Evolutionary conservation across 2,329 filamentous ascomycete species (phyloP).

Genomic region (Fusarium secorum): DNA sequence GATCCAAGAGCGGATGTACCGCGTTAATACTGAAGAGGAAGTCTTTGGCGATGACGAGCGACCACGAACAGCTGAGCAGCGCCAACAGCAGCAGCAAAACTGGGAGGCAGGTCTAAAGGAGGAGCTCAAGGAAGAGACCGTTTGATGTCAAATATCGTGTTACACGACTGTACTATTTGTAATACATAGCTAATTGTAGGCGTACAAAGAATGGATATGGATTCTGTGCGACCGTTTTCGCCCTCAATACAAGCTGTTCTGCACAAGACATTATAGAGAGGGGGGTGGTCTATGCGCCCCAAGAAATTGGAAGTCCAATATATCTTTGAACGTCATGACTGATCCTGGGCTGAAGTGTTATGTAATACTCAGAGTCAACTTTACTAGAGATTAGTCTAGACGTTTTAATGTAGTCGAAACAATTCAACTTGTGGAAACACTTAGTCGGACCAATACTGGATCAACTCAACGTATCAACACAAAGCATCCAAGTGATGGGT

Average conservation of each 20-base stretch:
- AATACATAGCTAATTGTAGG: neutral
- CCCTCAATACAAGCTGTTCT: neutral
- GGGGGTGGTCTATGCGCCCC: neutral
- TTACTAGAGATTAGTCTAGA: neutral
- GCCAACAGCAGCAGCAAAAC: slow-evolving; percentile 18
- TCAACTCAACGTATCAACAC: neutral
- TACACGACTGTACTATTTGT: slow-evolving; percentile 11
- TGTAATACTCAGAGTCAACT: neutral
- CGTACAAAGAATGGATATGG: neutral
- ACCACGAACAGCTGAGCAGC: slow-evolving; percentile 27
- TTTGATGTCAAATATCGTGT: slow-evolving; percentile 7
- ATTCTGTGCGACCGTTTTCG: neutral
- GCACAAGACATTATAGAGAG: neutral
- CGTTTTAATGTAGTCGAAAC: neutral
- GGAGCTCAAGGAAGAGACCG: slow-evolving; percentile 34
- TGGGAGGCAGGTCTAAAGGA: slow-evolving; percentile 35
- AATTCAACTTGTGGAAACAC: neutral
- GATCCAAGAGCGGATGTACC: slow-evolving; percentile 19
- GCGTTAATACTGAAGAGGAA: slow-evolving; percentile 36
- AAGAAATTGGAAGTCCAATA: neutral
- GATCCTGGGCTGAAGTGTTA: neutral
- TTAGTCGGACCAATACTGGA: neutral
- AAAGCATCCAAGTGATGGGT: neutral
- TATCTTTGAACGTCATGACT: neutral
- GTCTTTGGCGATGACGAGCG: slow-evolving; percentile 40